phyloP scores from a whole-genome alignment of 257 asterid genomes.

The Scutellaria barbata region DNA sequence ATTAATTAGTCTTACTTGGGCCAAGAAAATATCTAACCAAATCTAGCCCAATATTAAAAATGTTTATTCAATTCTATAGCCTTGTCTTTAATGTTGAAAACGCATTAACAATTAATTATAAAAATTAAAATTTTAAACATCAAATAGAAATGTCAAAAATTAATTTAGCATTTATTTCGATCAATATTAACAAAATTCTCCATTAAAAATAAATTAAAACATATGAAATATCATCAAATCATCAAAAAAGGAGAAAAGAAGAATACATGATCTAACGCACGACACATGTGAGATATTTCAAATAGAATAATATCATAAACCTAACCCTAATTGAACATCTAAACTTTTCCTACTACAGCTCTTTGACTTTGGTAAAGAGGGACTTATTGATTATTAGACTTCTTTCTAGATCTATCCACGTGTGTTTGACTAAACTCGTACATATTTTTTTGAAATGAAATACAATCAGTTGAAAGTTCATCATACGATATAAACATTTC shows the following conservation, averaged over 20 bases:
- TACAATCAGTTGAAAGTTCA: neutral
- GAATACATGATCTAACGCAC: neutral
- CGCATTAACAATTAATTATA: too few species aligned
- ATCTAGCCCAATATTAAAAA: too few species aligned
- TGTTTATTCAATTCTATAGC: neutral
- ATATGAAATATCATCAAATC: neutral
- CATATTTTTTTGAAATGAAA: slow-evolving; percentile 28
- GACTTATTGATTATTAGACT: slow-evolving; percentile 27
- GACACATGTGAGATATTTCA: slow-evolving; percentile 15
- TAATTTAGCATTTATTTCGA: too few species aligned
- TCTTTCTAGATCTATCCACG: slow-evolving; percentile 34
- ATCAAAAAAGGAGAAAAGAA: neutral
- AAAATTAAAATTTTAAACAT: too few species aligned
- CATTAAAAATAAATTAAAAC: neutral
- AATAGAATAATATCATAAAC: slow-evolving; percentile 36
- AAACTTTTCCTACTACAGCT: slow-evolving; percentile 40
- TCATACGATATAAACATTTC: slow-evolving; percentile 32
- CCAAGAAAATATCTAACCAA: neutral
- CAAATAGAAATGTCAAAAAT: too few species aligned
- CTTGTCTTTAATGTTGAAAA: neutral
- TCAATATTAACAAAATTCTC: too few species aligned
- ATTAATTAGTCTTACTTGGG: neutral
- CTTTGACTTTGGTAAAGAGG: slow-evolving; percentile 40
- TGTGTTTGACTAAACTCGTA: slow-evolving; percentile 46
- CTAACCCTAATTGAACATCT: slow-evolving; percentile 70